Conservation (phyloP, 768 basidiomycete species). For the Lentinula lateritia region DNA sequence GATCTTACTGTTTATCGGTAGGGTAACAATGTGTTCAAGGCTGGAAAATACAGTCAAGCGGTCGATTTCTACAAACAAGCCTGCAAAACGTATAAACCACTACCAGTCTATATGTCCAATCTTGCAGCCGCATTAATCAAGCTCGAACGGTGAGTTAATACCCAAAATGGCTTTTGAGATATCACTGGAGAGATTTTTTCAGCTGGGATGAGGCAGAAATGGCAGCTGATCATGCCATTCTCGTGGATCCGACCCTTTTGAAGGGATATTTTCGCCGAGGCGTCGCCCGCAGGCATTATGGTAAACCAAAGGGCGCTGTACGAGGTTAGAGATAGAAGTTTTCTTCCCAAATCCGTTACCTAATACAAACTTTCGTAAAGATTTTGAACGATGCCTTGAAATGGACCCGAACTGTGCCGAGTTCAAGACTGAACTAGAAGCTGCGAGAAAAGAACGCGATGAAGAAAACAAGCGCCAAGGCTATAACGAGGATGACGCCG, state of each 20-base stretch:
- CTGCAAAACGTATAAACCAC: neutral
- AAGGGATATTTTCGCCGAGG: constrained; percentile 1
- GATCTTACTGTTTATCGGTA: neutral
- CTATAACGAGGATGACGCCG: neutral
- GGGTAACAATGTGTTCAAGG: neutral
- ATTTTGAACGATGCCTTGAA: neutral
- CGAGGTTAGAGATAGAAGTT: neutral
- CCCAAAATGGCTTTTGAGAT: neutral
- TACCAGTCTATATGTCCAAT: neutral
- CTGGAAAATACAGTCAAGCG: neutral
- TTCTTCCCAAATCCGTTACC: neutral
- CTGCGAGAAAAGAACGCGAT: neutral
- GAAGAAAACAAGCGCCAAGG: neutral
- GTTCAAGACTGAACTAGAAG: neutral
- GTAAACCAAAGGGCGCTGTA: neutral
- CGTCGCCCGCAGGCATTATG: neutral
- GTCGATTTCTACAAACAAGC: neutral
- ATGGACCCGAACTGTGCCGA: neutral
- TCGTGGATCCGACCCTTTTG: neutral
- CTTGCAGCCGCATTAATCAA: neutral
- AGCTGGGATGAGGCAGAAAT: neutral
- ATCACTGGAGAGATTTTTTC: too few relatives aligned
- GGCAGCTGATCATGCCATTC: neutral
- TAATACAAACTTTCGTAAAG: neutral
- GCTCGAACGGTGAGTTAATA: neutral